Percentiles rank a stretch among this genome's conserved stretches.
These are phyloP conservation scores for Gomphus bonarii DNA, from an alignment of 1,284 basidiomycete species.

Conservation along the genomic window DNA sequence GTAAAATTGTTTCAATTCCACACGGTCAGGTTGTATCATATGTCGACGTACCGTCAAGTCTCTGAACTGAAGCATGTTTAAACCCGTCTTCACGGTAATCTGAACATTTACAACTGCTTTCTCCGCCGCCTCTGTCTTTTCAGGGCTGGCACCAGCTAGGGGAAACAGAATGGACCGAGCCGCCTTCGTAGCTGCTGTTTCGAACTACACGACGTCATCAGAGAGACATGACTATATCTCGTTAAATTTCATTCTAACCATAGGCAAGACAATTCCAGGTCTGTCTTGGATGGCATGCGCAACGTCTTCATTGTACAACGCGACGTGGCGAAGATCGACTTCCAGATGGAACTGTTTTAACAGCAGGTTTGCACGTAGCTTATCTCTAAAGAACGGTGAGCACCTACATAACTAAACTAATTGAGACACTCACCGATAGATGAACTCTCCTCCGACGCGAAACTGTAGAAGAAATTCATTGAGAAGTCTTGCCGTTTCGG, in stretches of 20 bases:
- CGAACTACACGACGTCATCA: constrained; percentile 48
- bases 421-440: constrained; percentile 53
- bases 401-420: constrained; percentile 11
- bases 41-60: constrained; percentile 54
- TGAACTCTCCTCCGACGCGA: constrained; percentile 80
- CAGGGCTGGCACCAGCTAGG: constrained; percentile 35
- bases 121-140: constrained; percentile 42
- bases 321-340: constrained; percentile 85
- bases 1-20: neutral
- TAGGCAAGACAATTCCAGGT: constrained; percentile 83
- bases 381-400: constrained; percentile 50
- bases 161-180: constrained; percentile 78
- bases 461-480: constrained; percentile 82
- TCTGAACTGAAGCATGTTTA: constrained; percentile 91
- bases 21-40: neutral
- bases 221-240: neutral
- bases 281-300: constrained; percentile 84
- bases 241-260: constrained; percentile 40
- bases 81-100: constrained; percentile 78
- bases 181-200: constrained; percentile 76
- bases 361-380: constrained; percentile 81
- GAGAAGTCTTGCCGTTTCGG: constrained; percentile 72
- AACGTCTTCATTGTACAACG: constrained; percentile 88
- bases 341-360: constrained; percentile 89
- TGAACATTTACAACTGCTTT: constrained; percentile 80